Evolutionary conservation across 2,329 filamentous ascomycete species (phyloP), one percentile per base, ranked within the genome.

Genomic region (Rhinocladiella mackenziei): DNA sequence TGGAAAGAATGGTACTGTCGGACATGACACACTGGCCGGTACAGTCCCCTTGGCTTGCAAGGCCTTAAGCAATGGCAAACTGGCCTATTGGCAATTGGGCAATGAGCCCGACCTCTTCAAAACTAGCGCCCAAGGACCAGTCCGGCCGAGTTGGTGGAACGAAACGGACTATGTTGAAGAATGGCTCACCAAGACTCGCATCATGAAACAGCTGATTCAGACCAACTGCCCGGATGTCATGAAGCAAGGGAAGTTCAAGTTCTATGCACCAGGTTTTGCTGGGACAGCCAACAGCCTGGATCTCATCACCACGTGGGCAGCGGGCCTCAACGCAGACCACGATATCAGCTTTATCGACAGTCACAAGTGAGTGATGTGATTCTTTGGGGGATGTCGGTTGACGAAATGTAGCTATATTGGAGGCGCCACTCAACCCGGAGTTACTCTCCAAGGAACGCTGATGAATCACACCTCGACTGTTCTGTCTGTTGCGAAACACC

Each of bases 81-180:
- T 81, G 4, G 69, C 76, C 18, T 65, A 66, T 50, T 83, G 76
- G 76, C 77, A 80, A 56, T 76, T 82, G 52, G 80, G 81, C 28
- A 83, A 83, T 55, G 79, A 83, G 59, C 77, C 78, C 0, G 78
- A 83, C 58, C 61, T 82, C 5, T 83, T 66, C 60, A 71, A 73
- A 13, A 73, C 70, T 1, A 74, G 72, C 14, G 60, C 70, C 2
- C 74, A 77, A 50, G 71, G 73, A 0, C 63, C 68, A 0, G 71
- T 78, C 14, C 63, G 78, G n/a, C 72, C 77, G 1, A 19, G 65
- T 0, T 64, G 57, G 19, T 83, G 76, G 71, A 72, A 70, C 42
- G 79, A 81, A 56, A 61, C 60, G 11, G 65, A 68, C 22, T 83
- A 77, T 55, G 75, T 80, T 2, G 52, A 60, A 4, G 74, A 83